Base-by-base conservation (phyloP, 2,329 filamentous ascomycete species). In the Xylaria sp. region DNA sequence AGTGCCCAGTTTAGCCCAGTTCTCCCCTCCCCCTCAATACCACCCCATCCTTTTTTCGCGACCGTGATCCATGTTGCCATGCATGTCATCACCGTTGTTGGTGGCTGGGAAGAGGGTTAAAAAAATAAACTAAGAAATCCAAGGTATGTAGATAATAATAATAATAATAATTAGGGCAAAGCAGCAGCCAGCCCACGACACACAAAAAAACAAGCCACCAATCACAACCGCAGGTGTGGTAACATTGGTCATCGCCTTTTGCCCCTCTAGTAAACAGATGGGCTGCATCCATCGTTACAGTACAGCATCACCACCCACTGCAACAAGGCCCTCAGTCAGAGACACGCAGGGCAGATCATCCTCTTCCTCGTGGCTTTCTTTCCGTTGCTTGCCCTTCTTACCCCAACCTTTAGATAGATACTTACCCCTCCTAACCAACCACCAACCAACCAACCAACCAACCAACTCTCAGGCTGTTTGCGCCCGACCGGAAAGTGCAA, bases 181-280 rank as follows among this genome's bases (percentile, higher is more conserved):
- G 10, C 28, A 28, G 23, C 23, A 53, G 13, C 46, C 48, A 54
- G 31, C 33, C 23, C 33, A 48, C 65, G 11, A 64, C 20, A 31
- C 15, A 33, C 33, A 11, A 42, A 23, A 13, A 36, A 57, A 23
- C 26, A 23, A 23, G 26, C 13, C 62, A 56, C 66, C 66, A 68
- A 66, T 68, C 66, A 65, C 7, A 48, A 4, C 53, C 54, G 33
- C 46, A 63, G 59, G 58, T 68, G 66, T 68, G 66, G 66, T 68
- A 9, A 31, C 63, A 68, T 66, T 48, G 26, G 36, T 15, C 58
- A 2, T 68, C 48, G 31, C 48, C 48, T 64, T 58, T 58, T n/a
- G 49, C 17, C 51, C 40, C 59, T 54, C 23, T 36, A 42, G 51
- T 33, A 46, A 3, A 40, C 40, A 57, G 28, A 56, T 36, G 23